Evolutionary conservation across 192 early-diverging fungal genomes (phyloP).

Genomic region (Gigaspora rosea): DNA sequence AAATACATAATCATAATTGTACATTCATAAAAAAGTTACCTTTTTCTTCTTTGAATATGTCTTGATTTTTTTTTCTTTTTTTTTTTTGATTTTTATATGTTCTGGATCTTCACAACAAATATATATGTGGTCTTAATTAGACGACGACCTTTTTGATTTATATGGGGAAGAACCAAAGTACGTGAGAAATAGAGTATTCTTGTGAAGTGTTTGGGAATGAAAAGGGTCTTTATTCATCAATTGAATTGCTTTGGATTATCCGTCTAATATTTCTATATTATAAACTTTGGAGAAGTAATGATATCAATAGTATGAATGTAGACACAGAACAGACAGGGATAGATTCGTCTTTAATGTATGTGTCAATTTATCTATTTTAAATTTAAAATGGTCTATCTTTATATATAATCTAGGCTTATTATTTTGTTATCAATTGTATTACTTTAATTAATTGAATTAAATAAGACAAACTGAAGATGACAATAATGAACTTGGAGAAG

Average conservation of each 20-base stretch:
- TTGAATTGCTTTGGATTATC: not conserved
- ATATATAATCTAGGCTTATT: not conserved
- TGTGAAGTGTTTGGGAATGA: not conserved
- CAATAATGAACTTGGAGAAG: not conserved
- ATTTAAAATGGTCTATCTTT: not conserved
- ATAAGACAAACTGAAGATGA: not conserved
- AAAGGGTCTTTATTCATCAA: not conserved
- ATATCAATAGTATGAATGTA: not conserved
- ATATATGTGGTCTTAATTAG: not conserved
- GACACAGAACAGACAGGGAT: not conserved
- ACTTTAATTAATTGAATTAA: not conserved
- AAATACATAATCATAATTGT: not conserved
- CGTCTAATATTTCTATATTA: not conserved
- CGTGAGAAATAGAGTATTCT: not conserved
- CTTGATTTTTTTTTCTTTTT: not conserved
- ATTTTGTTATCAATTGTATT: not conserved
- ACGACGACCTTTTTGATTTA: conserved; percentile 30
- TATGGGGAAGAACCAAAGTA: conserved; percentile 16
- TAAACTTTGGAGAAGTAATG: not conserved
- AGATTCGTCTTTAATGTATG: not conserved
- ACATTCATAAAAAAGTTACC: not conserved
- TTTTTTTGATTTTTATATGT: not conserved
- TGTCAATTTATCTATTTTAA: not conserved
- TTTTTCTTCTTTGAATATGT: not conserved
- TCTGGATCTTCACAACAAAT: not conserved